Evolutionary conservation across 2,329 filamentous ascomycete genomes (phyloP).

Genomic region (Trichoderma lentiforme): DNA sequence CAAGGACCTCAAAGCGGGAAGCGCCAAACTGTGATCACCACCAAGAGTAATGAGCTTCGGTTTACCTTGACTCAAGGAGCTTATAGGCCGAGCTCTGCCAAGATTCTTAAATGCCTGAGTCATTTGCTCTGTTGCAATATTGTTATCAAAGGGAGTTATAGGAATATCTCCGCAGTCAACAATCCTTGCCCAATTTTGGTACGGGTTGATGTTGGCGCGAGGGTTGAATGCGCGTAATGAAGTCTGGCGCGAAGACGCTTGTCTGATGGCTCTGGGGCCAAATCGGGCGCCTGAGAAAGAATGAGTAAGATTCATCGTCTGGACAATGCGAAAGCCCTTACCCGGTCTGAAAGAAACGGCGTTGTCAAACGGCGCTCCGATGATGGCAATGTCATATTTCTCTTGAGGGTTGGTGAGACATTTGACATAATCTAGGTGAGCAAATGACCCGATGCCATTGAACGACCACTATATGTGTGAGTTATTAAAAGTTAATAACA

Average conservation of each 20-base stretch:
- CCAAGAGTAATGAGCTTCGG: constrained; percentile 67
- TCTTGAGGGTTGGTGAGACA: constrained; percentile 63
- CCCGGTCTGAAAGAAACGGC: constrained; percentile 67
- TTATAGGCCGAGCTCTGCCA: constrained; percentile 36
- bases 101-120: constrained; percentile 74
- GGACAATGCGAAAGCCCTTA: constrained; percentile 36
- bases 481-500: background rate
- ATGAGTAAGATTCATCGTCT: background rate
- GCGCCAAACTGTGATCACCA: constrained; percentile 68
- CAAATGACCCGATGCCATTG: constrained; percentile 72
- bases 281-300: constrained; percentile 65
- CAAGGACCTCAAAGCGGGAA: constrained; percentile 66
- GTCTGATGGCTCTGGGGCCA: constrained; percentile 81
- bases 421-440: constrained; percentile 65
- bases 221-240: constrained; percentile 76
- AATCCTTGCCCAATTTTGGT: constrained; percentile 74
- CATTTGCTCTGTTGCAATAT: constrained; percentile 78
- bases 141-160: constrained; percentile 82
- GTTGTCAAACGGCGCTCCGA: constrained; percentile 73
- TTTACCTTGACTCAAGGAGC: constrained; percentile 26
- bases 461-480: constrained; percentile 45
- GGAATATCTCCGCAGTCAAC: constrained; percentile 92
- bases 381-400: constrained; percentile 68
- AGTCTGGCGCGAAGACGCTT: constrained; percentile 77
- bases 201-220: constrained; percentile 79